Conservation (phyloP, 2,329 filamentous ascomycete genomes). For the Ophidiomyces ophidiicola region DNA sequence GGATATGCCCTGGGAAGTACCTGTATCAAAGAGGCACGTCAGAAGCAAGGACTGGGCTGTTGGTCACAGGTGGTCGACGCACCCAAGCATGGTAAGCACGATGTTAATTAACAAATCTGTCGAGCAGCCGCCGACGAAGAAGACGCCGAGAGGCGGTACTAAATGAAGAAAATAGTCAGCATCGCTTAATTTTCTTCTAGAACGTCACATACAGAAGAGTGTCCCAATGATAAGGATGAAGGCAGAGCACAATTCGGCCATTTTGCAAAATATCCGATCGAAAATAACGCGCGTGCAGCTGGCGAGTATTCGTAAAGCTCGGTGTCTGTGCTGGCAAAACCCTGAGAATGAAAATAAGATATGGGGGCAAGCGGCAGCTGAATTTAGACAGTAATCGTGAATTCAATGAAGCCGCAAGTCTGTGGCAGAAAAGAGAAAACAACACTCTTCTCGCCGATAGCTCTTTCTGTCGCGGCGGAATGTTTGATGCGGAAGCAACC, state of each 20-base stretch:
- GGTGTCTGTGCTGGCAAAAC: too few species aligned
- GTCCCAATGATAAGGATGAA: conserved; percentile 37
- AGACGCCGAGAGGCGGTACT: conserved; percentile 58
- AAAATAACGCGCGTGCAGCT: too few species aligned
- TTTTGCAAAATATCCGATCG: conserved; percentile 6
- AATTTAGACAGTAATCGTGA: too few species aligned
- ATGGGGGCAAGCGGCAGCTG: too few species aligned
- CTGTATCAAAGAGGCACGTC: conserved; percentile 24
- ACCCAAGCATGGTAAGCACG: conserved; percentile 53
- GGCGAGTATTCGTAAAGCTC: too few species aligned
- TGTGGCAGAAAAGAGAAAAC: too few species aligned
- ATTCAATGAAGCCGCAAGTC: too few species aligned
- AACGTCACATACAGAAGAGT: conserved; percentile 31
- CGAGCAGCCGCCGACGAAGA: conserved; percentile 53
- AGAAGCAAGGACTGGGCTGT: background rate
- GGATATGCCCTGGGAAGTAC: conserved; percentile 66
- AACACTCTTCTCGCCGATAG: too few species aligned
- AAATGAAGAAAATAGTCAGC: too few species aligned
- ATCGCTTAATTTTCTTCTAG: background rate
- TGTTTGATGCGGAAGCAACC: too few species aligned
- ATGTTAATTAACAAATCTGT: conserved; percentile 56
- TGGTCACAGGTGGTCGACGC: conserved; percentile 18
- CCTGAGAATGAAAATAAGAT: too few species aligned
- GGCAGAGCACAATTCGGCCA: conserved; percentile 25
- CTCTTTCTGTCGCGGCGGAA: too few species aligned